Base-by-base conservation (phyloP, 495 filamentous ascomycete species). In the Cenococcum geophilum region DNA sequence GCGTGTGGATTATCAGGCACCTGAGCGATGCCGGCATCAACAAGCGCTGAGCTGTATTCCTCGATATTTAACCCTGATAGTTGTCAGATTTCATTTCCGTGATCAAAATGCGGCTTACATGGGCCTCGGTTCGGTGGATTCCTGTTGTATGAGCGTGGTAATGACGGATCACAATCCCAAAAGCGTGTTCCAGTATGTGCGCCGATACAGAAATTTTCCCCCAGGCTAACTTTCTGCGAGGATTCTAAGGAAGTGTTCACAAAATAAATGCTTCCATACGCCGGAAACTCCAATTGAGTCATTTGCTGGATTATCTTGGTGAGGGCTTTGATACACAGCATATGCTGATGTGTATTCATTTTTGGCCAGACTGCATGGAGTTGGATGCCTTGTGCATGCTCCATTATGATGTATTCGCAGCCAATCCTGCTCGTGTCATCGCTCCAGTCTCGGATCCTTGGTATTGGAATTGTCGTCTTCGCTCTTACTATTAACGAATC, bases 341-440 rank as follows among this genome's bases (percentile, higher is more conserved):
- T 72, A 50, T 76, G 69, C 51, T 78, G 70, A 49, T 70, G 47
- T n/a, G 56, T 49, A 57, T 61, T 67, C 75, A 79, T 76, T 45
- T 35, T 40, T 18, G 68, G 66, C 76, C 75, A 78, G 60, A 55
- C 69, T 14, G 69, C 36, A 18, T 74, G 70, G 36, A 79, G 53
- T 36, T 61, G 65, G 57, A 75, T 58, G 22, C 77, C 77, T 36
- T 53, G 16, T 3, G 69, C 71, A 68, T 76, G 67, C 37, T 77
- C 72, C 69, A 73, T 75, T 37, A 79, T 76, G 20, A 78, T 77
- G 60, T 79, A 77, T 63, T 79, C 76, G 48, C 58, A 69, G 18
- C 75, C 73, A 60, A 76, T 64, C 52, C 76, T 77, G 23, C 65
- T 70, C 1, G 65, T 58, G 45, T 74, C 54, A 42, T 68, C 68